phyloP scores from a whole-genome alignment of 805 yeast species.

The Cyberlindnera lachancei region DNA sequence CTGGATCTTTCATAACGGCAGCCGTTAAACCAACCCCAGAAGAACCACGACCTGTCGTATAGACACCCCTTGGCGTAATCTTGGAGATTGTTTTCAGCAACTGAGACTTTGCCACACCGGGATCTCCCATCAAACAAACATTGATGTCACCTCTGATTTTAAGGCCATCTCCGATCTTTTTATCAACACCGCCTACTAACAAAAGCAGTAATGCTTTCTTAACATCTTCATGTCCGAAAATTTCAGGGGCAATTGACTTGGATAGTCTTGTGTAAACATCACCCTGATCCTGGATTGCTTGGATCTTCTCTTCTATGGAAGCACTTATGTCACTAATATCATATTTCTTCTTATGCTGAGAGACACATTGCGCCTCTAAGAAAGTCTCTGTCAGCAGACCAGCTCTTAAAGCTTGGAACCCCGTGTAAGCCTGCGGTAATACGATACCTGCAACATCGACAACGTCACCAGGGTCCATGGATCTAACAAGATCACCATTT shows the following conservation, averaged over 20 bases:
- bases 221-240: conserved; percentile 88
- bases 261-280: conserved; percentile 76
- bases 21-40: conserved; percentile 99
- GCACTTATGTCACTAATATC: conserved; percentile 53
- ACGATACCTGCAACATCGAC: conserved; percentile 91
- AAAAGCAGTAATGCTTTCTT: conserved; percentile 82
- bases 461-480: conserved; percentile 87
- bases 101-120: conserved; percentile 99
- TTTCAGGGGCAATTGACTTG: conserved; percentile 93
- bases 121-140: conserved; percentile 96
- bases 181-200: conserved; percentile 92
- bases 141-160: conserved; percentile 96
- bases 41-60: conserved; percentile 97
- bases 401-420: conserved; percentile 85
- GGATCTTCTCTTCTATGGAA: conserved; percentile 49
- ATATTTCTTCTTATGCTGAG: conserved; percentile 85
- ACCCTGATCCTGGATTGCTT: conserved; percentile 48
- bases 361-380: conserved; percentile 77
- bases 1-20: conserved; percentile 97
- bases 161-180: conserved; percentile 94
- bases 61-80: conserved; percentile 93
- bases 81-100: conserved; percentile 82
- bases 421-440: conserved; percentile 93
- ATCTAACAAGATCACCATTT: conserved; percentile 86
- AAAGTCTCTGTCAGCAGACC: conserved; percentile 93